Conservation (phyloP, 2,329 filamentous ascomycete species). For the Colletotrichum liriopes region DNA sequence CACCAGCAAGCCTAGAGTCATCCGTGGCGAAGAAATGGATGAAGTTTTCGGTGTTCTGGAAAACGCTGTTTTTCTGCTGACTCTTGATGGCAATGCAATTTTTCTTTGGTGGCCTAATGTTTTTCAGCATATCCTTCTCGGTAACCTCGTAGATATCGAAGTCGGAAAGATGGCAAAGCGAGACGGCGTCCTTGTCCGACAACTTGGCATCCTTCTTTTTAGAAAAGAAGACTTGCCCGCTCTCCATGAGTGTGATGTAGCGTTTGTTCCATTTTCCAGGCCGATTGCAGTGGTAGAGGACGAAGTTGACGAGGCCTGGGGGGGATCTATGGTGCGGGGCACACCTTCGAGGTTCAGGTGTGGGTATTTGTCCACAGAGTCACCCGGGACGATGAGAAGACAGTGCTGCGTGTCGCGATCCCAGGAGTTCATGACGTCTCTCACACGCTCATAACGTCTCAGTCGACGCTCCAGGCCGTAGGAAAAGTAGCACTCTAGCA, state of each 20-base stretch:
- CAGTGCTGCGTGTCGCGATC: conserved; percentile 84
- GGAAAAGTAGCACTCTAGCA: conserved; percentile 83
- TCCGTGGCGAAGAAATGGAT: conserved; percentile 93
- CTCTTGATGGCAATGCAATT: conserved; percentile 92
- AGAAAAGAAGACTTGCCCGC: conserved; percentile 80
- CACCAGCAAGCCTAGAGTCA: conserved; percentile 75
- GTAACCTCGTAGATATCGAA: conserved; percentile 92
- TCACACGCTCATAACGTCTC: conserved; percentile 87
- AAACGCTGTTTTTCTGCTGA: conserved; percentile 89
- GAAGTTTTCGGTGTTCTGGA: conserved; percentile 86
- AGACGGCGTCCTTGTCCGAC: conserved; percentile 76
- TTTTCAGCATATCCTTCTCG: conserved; percentile 75
- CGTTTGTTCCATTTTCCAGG: conserved; percentile 92
- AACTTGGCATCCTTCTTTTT: conserved; percentile 77
- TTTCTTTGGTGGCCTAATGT: conserved; percentile 87
- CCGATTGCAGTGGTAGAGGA: conserved; percentile 85
- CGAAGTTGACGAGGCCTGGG: conserved; percentile 72
- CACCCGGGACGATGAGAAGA: conserved; percentile 76
- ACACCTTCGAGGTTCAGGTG: conserved; percentile 79
- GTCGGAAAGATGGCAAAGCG: conserved; percentile 88
- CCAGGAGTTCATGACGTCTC: conserved; percentile 95
- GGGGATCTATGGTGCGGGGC: conserved; percentile 73
- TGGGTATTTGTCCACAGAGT: conserved; percentile 66
- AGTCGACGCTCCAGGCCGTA: conserved; percentile 87
- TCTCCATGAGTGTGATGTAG: conserved; percentile 80